Evolutionary conservation across 768 basidiomycete species (phyloP), one percentile per base, ranked within the genome.

Genomic region (Podaxis pistillaris): DNA sequence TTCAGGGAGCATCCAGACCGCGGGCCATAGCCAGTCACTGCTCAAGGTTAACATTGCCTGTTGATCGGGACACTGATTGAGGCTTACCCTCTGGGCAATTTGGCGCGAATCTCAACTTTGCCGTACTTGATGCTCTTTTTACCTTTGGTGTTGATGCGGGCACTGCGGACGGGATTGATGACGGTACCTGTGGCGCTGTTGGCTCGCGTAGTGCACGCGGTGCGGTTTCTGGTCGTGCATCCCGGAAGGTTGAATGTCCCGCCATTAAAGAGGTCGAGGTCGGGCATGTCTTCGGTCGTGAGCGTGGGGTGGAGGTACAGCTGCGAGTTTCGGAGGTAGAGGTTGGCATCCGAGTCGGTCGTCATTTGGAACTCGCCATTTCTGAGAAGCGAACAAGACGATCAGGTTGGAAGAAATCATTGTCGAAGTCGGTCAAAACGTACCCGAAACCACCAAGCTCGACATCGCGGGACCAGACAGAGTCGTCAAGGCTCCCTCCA

Each of bases 291-390:
- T 6, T 51, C 12, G 1, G 84, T 79, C 0, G 92, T 92, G 60
- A 94, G 81, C 8, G 93, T 93, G 1, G 94, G 93, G 47, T 87
- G 81, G 69, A 96, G 83, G 75, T 93, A 94, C 40, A 95, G 84
- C 60, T 85, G 78, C 5, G 83, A 84, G 72, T 93, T 80, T 47
- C 81, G 73, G 47, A 93, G 74, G 72, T 83, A 91, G 2, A 88
- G 81, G 68, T 91, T 92, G 69, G 83, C 84, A 13, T 78, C 62
- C 1, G 80, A 80, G 9, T 72, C 68, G 1, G 90, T 90, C 2
- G 90, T 86, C 84, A 93, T 92, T 70, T 94, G 84, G 72, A 95
- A 95, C 66, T 92, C 86, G 15, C 81, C 83, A 62, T 88, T 89
- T 12, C 58, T 56, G 13, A 50, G 22, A 28, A 6, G 22, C 3